phyloP scores from a whole-genome alignment of 2,329 filamentous ascomycete genomes.

The Phialocephala sp. region DNA sequence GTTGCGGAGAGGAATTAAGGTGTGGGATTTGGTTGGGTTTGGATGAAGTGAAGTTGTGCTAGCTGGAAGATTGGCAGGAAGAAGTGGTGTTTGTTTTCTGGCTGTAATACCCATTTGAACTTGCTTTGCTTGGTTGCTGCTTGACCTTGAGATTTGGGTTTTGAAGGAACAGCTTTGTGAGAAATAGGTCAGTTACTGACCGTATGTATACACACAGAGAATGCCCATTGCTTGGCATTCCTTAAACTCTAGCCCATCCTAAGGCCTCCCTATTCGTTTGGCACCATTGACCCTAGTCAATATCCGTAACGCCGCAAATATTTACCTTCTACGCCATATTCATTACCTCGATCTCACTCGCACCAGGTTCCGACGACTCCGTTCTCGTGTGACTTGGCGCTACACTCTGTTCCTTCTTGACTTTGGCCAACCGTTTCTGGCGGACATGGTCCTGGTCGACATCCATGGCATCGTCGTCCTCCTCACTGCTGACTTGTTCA shows the following conservation, averaged over 20 bases:
- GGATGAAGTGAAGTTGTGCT: background rate
- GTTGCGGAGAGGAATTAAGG: slow-evolving; percentile 36
- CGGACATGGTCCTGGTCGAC: slow-evolving; percentile 24
- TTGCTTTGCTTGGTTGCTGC: background rate
- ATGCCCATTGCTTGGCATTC: background rate
- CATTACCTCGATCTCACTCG: slow-evolving; percentile 44
- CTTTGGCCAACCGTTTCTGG: slow-evolving; percentile 17
- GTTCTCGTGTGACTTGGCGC: slow-evolving; percentile 12
- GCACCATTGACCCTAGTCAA: background rate
- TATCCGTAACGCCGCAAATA: background rate
- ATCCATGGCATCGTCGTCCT: slow-evolving; percentile 28
- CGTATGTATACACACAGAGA: background rate
- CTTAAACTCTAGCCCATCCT: background rate
- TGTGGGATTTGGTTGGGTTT: background rate
- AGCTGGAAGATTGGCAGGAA: background rate
- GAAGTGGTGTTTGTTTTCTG: background rate
- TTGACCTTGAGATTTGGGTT: too few relatives aligned
- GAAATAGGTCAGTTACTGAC: too few relatives aligned
- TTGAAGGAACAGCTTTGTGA: too few relatives aligned
- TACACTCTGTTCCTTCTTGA: slow-evolving; percentile 28
- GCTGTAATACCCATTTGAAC: background rate
- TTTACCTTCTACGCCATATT: slow-evolving; percentile 29
- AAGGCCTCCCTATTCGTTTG: background rate
- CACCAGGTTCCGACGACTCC: slow-evolving; percentile 16
- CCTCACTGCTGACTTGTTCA: slow-evolving; percentile 23